phyloP scores from a whole-genome alignment of 106 monocot species.

The Chionographis japonica region DNA sequence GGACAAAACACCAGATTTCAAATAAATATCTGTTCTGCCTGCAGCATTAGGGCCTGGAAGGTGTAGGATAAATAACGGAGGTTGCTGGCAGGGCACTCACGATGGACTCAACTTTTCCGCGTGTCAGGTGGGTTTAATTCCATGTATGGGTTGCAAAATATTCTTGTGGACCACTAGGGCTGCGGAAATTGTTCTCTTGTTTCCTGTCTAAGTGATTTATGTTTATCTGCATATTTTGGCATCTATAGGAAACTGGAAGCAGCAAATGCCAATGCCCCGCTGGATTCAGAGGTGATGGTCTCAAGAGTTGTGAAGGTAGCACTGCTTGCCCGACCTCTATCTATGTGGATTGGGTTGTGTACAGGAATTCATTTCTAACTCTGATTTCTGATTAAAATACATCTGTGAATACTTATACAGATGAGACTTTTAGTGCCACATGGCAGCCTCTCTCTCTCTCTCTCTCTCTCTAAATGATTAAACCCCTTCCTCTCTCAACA shows the following conservation, averaged over 20 bases:
- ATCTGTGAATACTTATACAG: no score
- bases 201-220: background rate
- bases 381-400: background rate
- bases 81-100: conserved; percentile 70
- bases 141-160: no score
- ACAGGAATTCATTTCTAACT: background rate
- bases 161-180: background rate
- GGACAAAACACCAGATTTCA: background rate
- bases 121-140: conserved; percentile 54
- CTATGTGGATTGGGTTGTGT: background rate
- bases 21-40: conserved; percentile 6
- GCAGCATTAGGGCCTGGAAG: conserved; percentile 84
- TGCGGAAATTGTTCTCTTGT: background rate
- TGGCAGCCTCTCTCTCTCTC: no score
- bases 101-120: conserved; percentile 69
- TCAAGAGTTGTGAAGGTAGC: conserved; percentile 79
- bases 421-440: no score
- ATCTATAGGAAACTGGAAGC: conserved; percentile 54
- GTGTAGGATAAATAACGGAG: conserved; percentile 88
- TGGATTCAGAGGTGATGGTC: conserved; percentile 80
- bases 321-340: background rate
- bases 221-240: conserved; percentile 3
- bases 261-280: conserved; percentile 74
- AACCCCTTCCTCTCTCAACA: no score
- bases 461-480: no score